Evolutionary conservation across 1,139 yeast genomes (phyloP), one percentile per base, ranked within the genome.

Genomic region (Sugiyamaella xylanicola): DNA sequence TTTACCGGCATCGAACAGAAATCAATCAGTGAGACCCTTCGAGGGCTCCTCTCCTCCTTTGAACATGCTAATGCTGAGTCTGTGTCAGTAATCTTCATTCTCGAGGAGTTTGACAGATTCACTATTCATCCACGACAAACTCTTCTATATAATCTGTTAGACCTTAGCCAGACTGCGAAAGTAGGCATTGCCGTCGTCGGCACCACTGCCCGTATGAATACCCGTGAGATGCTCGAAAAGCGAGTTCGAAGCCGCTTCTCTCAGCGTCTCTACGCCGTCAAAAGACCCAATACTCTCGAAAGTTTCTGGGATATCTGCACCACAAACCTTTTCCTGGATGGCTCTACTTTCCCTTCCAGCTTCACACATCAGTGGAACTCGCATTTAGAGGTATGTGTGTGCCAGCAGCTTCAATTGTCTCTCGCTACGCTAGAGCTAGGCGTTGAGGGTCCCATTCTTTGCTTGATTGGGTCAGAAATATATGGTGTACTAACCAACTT

Each of bases 191-290:
- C 95, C 54, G 88, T 93, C 3, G 72, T 93, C 52, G 98, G 98
- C 0, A 72, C 87, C 4, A 85, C 96, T 0, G 79, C 93, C 1
- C 84, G 86, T 56, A 76, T 89, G 62, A 88, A 88, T 7, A 79
- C 90, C 0, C 75, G 92, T 53, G 98, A 93, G 64, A 77, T 83
- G 61, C 75, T 93, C 54, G 99, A 95, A 68, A 93, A 92, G 66
- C 79, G 99, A 63, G 98, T 95, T 0, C 81, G 91, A 63, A 86
- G 95, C 56, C 76, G 99, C 59, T 93, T 92, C 70, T 85, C 95
- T 35, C 97, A 92, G 67, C 74, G 96, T 52, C 74, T 87, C 1
- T 78, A 89, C 35, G 77, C 81, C 36, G 75, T 90, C 45, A 79
- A 80, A 43, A 84, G 84, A 53, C 76, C 86, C 49, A 48, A 61